phyloP scores from a whole-genome alignment of 163 green algal genomes.

The Prototheca cutis region DNA sequence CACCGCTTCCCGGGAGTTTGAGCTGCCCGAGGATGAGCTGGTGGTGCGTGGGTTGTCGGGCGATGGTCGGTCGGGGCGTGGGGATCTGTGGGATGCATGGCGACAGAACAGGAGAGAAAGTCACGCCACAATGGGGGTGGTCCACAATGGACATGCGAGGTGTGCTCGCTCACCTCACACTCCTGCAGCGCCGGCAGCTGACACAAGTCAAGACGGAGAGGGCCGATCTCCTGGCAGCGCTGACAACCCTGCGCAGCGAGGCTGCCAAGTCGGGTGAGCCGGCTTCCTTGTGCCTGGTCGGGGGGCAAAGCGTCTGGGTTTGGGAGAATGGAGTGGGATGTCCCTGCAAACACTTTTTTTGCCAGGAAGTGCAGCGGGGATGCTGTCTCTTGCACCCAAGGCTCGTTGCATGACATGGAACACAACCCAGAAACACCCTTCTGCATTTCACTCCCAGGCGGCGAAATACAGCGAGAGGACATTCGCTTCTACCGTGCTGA shows the following conservation, averaged over 20 bases:
- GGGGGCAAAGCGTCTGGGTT: too few species aligned
- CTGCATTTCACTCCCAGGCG: conserved; percentile 34
- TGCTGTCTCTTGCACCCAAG: too few species aligned
- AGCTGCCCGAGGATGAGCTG: conserved; percentile 59
- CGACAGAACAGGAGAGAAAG: too few species aligned
- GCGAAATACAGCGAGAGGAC: conserved; percentile 64
- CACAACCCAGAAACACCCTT: neutral
- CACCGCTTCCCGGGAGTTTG: conserved; percentile 31
- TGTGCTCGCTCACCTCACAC: too few species aligned
- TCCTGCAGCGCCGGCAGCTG: conserved; percentile 25
- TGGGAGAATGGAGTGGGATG: too few species aligned
- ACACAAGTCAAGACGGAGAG: conserved; percentile 66
- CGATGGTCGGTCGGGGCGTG: too few species aligned
- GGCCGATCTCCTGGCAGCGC: conserved; percentile 46
- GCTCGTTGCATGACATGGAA: neutral
- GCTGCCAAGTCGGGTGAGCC: conserved; percentile 15
- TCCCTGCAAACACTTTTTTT: neutral
- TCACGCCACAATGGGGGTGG: too few species aligned
- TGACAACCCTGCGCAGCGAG: conserved; percentile 30
- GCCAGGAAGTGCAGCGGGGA: too few species aligned
- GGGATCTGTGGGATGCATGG: too few species aligned
- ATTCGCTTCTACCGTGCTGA: conserved; percentile 52
- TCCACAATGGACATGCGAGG: too few species aligned
- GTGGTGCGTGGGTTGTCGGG: conserved; percentile 33
- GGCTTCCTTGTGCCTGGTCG: too few species aligned